Base-by-base conservation (phyloP, 208 protist genomes). In the Leishmania tarentolae region DNA sequence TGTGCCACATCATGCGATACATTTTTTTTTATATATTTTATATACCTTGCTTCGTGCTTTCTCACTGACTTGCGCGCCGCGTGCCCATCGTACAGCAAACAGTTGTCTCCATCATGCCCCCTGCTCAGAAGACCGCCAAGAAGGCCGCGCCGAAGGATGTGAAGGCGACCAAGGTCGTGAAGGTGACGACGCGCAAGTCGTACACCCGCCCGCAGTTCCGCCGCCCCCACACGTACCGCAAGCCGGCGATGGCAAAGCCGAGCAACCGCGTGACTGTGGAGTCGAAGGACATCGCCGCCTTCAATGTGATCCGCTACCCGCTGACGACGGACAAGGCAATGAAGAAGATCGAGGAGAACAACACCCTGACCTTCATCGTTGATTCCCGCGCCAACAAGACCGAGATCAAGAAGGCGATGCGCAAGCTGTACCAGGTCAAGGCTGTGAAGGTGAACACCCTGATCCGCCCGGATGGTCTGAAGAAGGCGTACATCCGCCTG, bases 301-400 rank as follows among this genome's bases (percentile, higher is more conserved):
- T 97, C 93, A 80, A 88, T 80, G 86, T 99, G 83, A 94, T 99
- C 85, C 95, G 98, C 88, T 98, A 98, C 93, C 99, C 99, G 47
- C 88, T 99, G 75, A 99, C 97, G 47, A 99, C 99, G 37, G 99
- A 99, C 87, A 98, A 98, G 86, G 98, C 99, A 72, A 99, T 99
- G 96, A 99, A 99, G 97, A 99, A 99, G 95, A 99, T 99, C 81
- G 99, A 99, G 94, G 98, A 99, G 83, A 98, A 99, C 93, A 99
- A 99, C 98, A 99, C 99, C 50, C 90, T 99, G 63, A 99, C 99
- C 83, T 99, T 99, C 95, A 99, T 99, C 83, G 98, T 99, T 53
- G 98, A 99, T 84, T 87, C 95, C 75, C 92, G 90, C 76, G 91
- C 99, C 56, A 99, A 99, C 95, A 99, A 99, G 96, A 90, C 86